Evolutionary conservation across 495 filamentous ascomycete species (phyloP).

Genomic region (Trichoderma gamsii): DNA sequence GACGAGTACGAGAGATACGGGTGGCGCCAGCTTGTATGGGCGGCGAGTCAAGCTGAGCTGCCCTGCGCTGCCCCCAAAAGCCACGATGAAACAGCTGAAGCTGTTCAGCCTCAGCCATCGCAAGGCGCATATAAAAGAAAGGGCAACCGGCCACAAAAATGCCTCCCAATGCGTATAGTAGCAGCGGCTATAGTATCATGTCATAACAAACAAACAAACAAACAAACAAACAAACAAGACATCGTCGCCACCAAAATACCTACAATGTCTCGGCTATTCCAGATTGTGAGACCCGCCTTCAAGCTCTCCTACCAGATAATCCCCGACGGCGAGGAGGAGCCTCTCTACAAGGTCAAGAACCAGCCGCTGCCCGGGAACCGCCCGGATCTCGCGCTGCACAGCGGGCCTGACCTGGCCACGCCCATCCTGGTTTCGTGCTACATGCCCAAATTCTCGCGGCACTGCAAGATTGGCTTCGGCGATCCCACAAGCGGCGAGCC

Average conservation of each 20-base stretch:
- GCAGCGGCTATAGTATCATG: neutral
- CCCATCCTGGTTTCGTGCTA: neutral
- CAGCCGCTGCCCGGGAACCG: neutral
- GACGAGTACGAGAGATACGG: conserved; percentile 1
- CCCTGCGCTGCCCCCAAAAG: neutral
- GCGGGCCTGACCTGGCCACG: neutral
- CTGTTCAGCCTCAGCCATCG: neutral
- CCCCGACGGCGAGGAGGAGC: neutral
- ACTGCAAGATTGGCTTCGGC: conserved; percentile 10
- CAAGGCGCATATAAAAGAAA: neutral
- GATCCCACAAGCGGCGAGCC: neutral
- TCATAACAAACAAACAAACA: neutral
- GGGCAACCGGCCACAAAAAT: neutral
- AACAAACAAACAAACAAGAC: neutral
- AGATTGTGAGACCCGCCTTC: neutral
- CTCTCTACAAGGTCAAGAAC: conserved; percentile 7
- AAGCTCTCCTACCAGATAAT: neutral
- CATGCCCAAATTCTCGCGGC: neutral
- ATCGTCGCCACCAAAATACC: neutral
- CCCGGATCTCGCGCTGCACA: neutral
- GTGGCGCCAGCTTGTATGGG: neutral
- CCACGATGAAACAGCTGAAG: neutral
- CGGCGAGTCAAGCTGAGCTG: neutral
- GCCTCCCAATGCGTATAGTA: neutral
- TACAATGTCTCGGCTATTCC: neutral